Base-by-base conservation (phyloP, 345 rosid species). In the Eucalyptus tenuipes region DNA sequence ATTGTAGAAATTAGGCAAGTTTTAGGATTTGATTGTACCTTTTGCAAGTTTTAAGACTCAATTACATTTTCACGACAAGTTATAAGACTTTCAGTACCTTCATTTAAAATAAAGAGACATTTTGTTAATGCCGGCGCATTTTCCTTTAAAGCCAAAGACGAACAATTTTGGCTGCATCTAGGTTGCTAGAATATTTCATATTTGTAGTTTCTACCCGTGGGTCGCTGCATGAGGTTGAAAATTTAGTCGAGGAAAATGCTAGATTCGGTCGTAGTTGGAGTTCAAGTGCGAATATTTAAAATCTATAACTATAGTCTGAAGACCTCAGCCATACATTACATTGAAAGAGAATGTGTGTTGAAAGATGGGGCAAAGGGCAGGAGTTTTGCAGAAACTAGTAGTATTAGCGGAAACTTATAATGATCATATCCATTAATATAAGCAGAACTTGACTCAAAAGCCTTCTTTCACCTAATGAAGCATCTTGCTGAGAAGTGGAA, bases 51-150 rank as follows among this genome's bases (percentile, higher is more conserved):
- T 53, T 22, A 50, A 0, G 4, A 50, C 1, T 50, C 2, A 50
- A 50, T 50, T 7, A 16, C 4, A 3, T 0, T 50, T 53, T 22
- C 1, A 0, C 0, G 0, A 53, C 0, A 53, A 53, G 5, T 53
- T 3, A 50, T 17, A 17, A 17, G 3, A 17, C 22, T 50, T 50
- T 0, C 1, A 52, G 1, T 52, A 52, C 55, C 55, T 0, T 52
- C 4, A 3, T 50, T 68, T 13, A 1, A 1, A 68, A 31, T 68
- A 33, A 33, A 11, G 7, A 31, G 80, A 68, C 13, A 17, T 17
- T 33, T 11, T 33, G 20, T 33, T 14, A 4, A 10, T 1, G 17
- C 80, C 1, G 0, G 7, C 25, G 2, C 22, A 33, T 68, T 33
- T 68, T 14, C 44, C 4, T 17, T 0, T 68, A 33, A 68, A 33